phyloP scores from a whole-genome alignment of 495 filamentous ascomycete species.

The Choiromyces venosus region DNA sequence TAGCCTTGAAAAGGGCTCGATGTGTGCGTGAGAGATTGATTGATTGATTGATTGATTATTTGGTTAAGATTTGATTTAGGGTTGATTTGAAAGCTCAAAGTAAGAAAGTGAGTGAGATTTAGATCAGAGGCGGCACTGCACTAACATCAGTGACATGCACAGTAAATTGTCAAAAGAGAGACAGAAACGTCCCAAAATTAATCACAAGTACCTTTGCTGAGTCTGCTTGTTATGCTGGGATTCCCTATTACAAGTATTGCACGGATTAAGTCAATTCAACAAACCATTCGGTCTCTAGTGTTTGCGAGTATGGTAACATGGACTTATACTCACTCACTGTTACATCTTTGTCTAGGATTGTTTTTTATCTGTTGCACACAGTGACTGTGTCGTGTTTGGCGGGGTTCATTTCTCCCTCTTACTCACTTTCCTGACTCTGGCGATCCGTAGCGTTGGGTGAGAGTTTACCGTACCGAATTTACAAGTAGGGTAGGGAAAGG shows the following conservation, averaged over 20 bases:
- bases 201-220: background rate
- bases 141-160: too few relatives aligned
- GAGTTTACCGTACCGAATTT: background rate
- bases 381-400: background rate
- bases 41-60: background rate
- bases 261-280: conserved; percentile 3
- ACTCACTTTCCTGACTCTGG: background rate
- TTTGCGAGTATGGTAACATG: background rate
- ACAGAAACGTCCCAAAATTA: conserved; percentile 2
- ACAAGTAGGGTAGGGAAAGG: background rate
- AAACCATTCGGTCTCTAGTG: background rate
- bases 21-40: background rate
- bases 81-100: background rate
- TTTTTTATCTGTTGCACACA: conserved; percentile 13
- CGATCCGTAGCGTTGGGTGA: background rate
- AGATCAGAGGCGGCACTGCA: background rate
- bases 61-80: background rate
- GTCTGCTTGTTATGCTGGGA: background rate
- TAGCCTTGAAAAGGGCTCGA: background rate
- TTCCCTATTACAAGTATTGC: conserved; percentile 1
- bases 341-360: conserved; percentile 13
- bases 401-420: conserved; percentile 1
- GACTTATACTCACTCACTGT: background rate
- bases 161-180: background rate
- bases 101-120: background rate